These are phyloP conservation scores for Hypoxylon lienhwacheense DNA, from an alignment of 495 filamentous ascomycete genomes.

Conservation along the genomic window DNA sequence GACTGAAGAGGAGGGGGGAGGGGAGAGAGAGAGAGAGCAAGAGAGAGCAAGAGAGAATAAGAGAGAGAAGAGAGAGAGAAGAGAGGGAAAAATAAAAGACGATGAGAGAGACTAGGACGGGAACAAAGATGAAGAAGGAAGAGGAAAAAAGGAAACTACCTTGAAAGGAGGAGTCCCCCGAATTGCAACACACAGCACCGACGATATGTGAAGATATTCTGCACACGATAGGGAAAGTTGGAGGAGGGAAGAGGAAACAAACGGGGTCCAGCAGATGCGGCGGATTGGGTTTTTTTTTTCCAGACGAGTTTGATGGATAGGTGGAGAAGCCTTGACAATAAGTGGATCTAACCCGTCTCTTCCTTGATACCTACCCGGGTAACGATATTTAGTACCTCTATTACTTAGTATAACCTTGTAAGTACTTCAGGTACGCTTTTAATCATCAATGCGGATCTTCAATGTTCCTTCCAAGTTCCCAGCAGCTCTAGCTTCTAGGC, in stretches of 20 bases:
- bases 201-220: slow-evolving; percentile 39
- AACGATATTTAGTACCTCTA: not conserved
- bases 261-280: slow-evolving; percentile 35
- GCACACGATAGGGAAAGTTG: slow-evolving; percentile 39
- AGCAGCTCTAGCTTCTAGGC: too few relatives aligned
- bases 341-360: slow-evolving; percentile 3
- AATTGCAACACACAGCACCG: slow-evolving; percentile 49
- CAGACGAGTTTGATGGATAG: slow-evolving; percentile 31
- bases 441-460: too few relatives aligned
- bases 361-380: not conserved
- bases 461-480: too few relatives aligned
- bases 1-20: slow-evolving; percentile 29
- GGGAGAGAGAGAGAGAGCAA: slow-evolving; percentile 23
- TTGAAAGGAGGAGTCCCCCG: slow-evolving; percentile 54
- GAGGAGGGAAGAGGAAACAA: slow-evolving; percentile 40
- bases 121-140: slow-evolving; percentile 43
- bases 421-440: too few relatives aligned
- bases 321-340: slow-evolving; percentile 28
- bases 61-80: slow-evolving; percentile 26
- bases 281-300: slow-evolving; percentile 36
- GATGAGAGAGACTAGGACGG: slow-evolving; percentile 14
- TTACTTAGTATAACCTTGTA: not conserved
- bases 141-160: slow-evolving; percentile 53
- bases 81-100: slow-evolving; percentile 27
- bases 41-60: slow-evolving; percentile 32